Conservation (phyloP, 1,139 yeast species). For the Blastobotrys niveus region DNA sequence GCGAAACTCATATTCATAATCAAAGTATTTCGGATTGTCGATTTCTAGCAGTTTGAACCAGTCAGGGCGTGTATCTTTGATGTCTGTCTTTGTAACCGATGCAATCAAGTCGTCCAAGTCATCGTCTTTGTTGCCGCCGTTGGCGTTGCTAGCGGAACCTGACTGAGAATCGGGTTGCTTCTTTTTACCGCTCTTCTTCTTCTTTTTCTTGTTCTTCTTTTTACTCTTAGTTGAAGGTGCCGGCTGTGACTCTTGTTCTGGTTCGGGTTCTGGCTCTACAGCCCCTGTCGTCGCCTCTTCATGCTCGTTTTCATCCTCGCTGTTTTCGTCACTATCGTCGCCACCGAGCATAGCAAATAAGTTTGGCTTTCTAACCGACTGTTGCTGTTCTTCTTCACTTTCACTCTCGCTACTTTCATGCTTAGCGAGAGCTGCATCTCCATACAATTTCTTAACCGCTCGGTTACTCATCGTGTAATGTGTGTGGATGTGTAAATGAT, state of each 20-base stretch:
- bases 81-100: conserved; percentile 19
- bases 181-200: conserved; percentile 17
- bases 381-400: conserved; percentile 12
- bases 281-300: conserved; percentile 21
- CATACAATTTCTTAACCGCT: conserved; percentile 23
- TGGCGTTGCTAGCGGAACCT: conserved; percentile 19
- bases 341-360: conserved; percentile 50
- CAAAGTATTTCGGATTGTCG: conserved; percentile 50
- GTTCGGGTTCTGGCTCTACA: conserved; percentile 20
- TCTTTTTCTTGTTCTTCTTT: conserved; percentile 21
- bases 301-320: conserved; percentile 27
- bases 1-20: conserved; percentile 74
- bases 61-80: conserved; percentile 20
- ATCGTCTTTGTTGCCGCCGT: conserved; percentile 18
- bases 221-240: conserved; percentile 11
- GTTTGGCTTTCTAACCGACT: conserved; percentile 32
- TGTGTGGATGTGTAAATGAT: not conserved
- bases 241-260: conserved; percentile 20
- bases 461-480: conserved; percentile 20
- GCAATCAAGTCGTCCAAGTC: conserved; percentile 16
- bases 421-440: conserved; percentile 14
- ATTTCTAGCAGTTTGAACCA: conserved; percentile 27
- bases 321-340: conserved; percentile 38
- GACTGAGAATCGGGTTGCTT: too few relatives aligned
- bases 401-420: not conserved